phyloP scores from a whole-genome alignment of 2,329 filamentous ascomycete species.

The Cladosporium colombiae region DNA sequence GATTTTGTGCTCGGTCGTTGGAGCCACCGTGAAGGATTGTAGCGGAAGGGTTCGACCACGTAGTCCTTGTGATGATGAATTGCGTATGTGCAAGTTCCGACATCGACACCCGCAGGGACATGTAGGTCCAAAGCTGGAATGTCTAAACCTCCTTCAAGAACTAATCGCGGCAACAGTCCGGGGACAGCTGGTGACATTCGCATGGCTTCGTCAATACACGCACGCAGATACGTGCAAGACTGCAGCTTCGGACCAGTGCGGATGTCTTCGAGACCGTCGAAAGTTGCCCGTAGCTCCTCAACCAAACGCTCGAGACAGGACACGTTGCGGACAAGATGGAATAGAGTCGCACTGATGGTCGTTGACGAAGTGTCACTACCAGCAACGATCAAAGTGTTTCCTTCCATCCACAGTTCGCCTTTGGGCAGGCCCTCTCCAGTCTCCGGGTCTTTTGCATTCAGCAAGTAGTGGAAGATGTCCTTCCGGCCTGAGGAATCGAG shows the following conservation, averaged over 20 bases:
- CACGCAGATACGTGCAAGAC: conserved; percentile 45
- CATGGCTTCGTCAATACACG: conserved; percentile 51
- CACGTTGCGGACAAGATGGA: conserved; percentile 47
- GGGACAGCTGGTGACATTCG: conserved; percentile 49
- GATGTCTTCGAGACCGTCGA: conserved; percentile 38
- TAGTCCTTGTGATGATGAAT: conserved; percentile 40
- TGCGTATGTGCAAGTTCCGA: conserved; percentile 39
- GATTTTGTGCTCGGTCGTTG: not conserved
- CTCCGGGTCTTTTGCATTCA: conserved; percentile 33
- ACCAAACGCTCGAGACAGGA: conserved; percentile 35
- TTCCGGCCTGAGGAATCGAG: conserved; percentile 27
- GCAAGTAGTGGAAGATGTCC: conserved; percentile 32
- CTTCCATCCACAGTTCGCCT: conserved; percentile 51
- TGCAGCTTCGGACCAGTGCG: conserved; percentile 35
- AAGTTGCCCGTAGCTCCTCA: conserved; percentile 39
- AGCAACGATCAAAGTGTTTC: conserved; percentile 52
- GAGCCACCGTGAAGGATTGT: conserved; percentile 34
- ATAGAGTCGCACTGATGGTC: conserved; percentile 38
- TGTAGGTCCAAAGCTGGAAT: conserved; percentile 38
- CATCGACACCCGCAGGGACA: conserved; percentile 39
- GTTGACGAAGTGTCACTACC: conserved; percentile 49
- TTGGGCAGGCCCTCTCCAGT: conserved; percentile 44
- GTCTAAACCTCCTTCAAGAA: conserved; percentile 33
- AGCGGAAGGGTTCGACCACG: conserved; percentile 32
- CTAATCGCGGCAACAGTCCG: conserved; percentile 38